These are phyloP conservation scores for Chlamydomonas sp. DNA, from an alignment of 139 green algal species.

Conservation along the genomic window DNA sequence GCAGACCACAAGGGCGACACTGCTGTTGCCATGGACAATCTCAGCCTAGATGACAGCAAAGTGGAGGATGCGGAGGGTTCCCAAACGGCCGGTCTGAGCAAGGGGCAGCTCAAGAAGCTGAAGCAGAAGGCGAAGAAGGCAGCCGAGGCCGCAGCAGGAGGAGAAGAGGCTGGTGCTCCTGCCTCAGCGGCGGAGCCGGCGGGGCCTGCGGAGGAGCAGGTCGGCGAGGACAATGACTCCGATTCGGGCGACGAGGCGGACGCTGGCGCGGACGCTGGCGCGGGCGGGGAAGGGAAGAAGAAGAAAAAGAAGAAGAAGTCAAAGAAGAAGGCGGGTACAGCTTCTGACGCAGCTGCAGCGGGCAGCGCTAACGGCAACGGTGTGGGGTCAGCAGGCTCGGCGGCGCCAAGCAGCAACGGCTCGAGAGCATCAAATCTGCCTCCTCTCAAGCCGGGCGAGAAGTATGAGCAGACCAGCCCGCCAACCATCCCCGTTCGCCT, in stretches of 20 bases:
- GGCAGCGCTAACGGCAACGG: neutral
- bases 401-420: conserved; percentile 29
- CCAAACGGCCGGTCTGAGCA: neutral
- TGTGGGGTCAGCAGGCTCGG: neutral
- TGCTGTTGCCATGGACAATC: neutral
- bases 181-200: neutral
- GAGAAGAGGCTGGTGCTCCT: conserved; percentile 17
- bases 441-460: conserved; percentile 5
- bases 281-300: conserved; percentile 43
- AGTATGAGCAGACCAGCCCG: conserved; percentile 86
- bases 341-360: conserved; percentile 3
- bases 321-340: conserved; percentile 52
- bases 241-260: conserved; percentile 43
- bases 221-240: conserved; percentile 32
- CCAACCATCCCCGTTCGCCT: conserved; percentile 88
- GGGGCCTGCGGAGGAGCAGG: conserved; percentile 13
- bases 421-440: neutral
- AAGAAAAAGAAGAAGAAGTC: conserved; percentile 77
- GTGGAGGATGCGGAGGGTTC: neutral
- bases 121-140: conserved; percentile 23
- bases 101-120: conserved; percentile 27
- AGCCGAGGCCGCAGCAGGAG: neutral
- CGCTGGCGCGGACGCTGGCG: conserved; percentile 26
- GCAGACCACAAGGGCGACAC: conserved; percentile 7
- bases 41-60: conserved; percentile 1